phyloP scores from a whole-genome alignment of 345 rosid genomes.

The Laguncularia racemosa region DNA sequence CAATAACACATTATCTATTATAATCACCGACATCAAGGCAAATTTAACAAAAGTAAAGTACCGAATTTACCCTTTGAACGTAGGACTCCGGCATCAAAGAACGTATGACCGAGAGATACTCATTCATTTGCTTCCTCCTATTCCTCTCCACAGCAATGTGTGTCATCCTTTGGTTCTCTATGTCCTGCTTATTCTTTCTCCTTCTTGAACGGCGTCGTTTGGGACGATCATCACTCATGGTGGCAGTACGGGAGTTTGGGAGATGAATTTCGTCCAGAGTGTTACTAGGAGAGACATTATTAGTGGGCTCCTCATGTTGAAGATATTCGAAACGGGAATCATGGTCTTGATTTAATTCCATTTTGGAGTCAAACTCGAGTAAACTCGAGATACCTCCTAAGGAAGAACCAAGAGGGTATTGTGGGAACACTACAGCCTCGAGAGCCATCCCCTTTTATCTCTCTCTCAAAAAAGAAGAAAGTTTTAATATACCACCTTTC shows the following conservation, averaged over 20 bases:
- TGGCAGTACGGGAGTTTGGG: not conserved
- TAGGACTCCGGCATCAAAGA: slow-evolving; percentile 83
- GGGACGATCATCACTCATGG: slow-evolving; percentile 17
- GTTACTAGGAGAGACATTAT: too few relatives aligned
- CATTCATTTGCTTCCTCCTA: slow-evolving; percentile 90
- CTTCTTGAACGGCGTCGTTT: slow-evolving; percentile 53
- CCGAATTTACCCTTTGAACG: slow-evolving; percentile 54
- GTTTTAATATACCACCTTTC: not conserved
- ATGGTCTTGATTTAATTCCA: too few relatives aligned
- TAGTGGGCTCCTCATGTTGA: too few relatives aligned
- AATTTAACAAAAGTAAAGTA: not conserved
- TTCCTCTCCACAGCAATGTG: slow-evolving; percentile 96
- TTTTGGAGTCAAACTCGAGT: not conserved
- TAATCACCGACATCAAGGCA: too few relatives aligned
- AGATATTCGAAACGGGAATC: too few relatives aligned
- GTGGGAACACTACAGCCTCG: slow-evolving; percentile 54
- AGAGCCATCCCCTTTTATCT: slow-evolving; percentile 43
- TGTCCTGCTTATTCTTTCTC: slow-evolving; percentile 63
- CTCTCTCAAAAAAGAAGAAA: slow-evolving; percentile 7
- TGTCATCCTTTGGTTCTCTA: slow-evolving; percentile 81
- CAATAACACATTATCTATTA: too few relatives aligned
- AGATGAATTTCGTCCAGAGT: too few relatives aligned
- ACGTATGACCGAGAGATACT: slow-evolving; percentile 64
- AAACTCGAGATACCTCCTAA: slow-evolving; percentile 25
- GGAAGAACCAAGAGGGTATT: slow-evolving; percentile 31